Percentiles rank a stretch among this genome's conserved stretches.
phyloP scores from a whole-genome alignment of 805 yeast species.

The Candida cerambycidarum region DNA sequence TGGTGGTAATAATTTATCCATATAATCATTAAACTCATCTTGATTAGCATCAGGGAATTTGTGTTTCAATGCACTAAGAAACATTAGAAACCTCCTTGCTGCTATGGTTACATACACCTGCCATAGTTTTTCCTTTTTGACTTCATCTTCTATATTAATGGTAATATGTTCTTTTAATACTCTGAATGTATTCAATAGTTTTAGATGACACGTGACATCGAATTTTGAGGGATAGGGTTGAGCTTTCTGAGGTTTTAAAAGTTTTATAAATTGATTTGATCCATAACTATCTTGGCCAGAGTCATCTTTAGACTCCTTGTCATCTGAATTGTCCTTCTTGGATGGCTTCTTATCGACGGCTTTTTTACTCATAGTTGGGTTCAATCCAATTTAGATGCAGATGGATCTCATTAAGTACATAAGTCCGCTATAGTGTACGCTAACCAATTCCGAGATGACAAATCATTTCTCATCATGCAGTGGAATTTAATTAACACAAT shows the following conservation, averaged over 20 bases:
- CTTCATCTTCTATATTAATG: not conserved
- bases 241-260: not conserved
- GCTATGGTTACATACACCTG: conserved; percentile 23
- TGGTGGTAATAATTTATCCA: conserved; percentile 16
- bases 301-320: no score
- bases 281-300: no score
- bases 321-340: no score
- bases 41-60: not conserved
- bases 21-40: not conserved
- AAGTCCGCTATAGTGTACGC: no score
- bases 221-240: not conserved
- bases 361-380: no score
- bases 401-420: no score
- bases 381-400: no score
- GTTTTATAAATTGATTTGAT: not conserved
- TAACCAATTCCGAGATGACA: no score
- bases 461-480: no score
- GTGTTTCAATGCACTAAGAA: conserved; percentile 17
- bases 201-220: conserved; percentile 20
- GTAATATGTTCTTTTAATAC: conserved; percentile 3
- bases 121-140: conserved; percentile 18
- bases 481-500: no score
- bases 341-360: no score
- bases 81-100: conserved; percentile 21
- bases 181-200: conserved; percentile 20